A percentile compares a stretch with the other conserved stretches of the same genome.
Conservation (phyloP, 129 eudicot genomes). For the Daucus carota region DH1_v3.0 NC_030384.2:49588001-49588500, state of each 20-base stretch:
- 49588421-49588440: too few relatives aligned
- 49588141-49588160: background rate
- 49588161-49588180: background rate
- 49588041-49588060: slow-evolving; percentile 3
- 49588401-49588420: too few relatives aligned
- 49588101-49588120: background rate
- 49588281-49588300: too few relatives aligned
- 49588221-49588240: background rate
- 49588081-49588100: background rate
- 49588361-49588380: too few relatives aligned
- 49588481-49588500: too few relatives aligned
- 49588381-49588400: too few relatives aligned
- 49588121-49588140: background rate
- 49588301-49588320: too few relatives aligned
- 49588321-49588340: too few relatives aligned
- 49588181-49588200: background rate
- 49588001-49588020: background rate
- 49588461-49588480: too few relatives aligned
- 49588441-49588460: too few relatives aligned
- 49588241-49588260: background rate
- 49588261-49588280: too few relatives aligned
- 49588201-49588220: background rate
- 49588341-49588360: too few relatives aligned
- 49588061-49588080: background rate
- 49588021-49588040: background rate